phyloP scores from a whole-genome alignment of 2,329 filamentous ascomycete genomes.

The Harringtonia lauricola region DNA sequence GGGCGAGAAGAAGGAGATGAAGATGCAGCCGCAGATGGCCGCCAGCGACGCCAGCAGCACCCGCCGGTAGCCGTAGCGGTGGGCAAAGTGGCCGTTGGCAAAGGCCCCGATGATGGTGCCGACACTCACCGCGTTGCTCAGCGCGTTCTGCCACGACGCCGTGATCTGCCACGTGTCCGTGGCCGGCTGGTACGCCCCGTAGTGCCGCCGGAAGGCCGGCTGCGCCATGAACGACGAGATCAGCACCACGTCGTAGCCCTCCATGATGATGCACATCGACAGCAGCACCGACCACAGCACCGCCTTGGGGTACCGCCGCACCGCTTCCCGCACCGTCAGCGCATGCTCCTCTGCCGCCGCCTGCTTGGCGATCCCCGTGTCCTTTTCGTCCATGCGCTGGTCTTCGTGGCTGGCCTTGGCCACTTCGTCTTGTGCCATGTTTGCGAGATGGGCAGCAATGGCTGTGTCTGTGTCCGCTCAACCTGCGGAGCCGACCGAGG shows the following conservation, averaged over 20 bases:
- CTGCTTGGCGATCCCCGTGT: no score
- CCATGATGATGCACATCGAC: conserved; percentile 8
- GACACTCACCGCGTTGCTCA: background rate
- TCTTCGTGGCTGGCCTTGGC: no score
- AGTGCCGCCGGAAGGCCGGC: conserved; percentile 16
- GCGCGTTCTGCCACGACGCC: conserved; percentile 5
- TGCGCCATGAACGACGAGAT: conserved; percentile 22
- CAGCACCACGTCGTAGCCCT: conserved; percentile 19
- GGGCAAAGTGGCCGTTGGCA: background rate
- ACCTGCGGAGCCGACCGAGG: no score
- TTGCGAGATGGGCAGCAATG: no score
- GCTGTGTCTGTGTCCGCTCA: no score
- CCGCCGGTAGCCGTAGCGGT: background rate
- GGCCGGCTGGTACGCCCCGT: conserved; percentile 12
- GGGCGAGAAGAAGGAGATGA: background rate
- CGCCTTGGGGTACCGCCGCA: conserved; percentile 2
- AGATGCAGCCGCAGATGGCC: background rate
- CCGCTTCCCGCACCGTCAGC: background rate
- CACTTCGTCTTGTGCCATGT: no score
- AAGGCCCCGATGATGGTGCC: background rate
- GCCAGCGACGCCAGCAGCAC: background rate
- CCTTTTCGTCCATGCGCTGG: no score
- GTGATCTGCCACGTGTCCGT: conserved; percentile 18
- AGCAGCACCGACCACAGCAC: conserved; percentile 3
- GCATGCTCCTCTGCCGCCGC: no score